Evolutionary conservation across 2,329 filamentous ascomycete species (phyloP).

Genomic region (Talaromyces piceae): DNA sequence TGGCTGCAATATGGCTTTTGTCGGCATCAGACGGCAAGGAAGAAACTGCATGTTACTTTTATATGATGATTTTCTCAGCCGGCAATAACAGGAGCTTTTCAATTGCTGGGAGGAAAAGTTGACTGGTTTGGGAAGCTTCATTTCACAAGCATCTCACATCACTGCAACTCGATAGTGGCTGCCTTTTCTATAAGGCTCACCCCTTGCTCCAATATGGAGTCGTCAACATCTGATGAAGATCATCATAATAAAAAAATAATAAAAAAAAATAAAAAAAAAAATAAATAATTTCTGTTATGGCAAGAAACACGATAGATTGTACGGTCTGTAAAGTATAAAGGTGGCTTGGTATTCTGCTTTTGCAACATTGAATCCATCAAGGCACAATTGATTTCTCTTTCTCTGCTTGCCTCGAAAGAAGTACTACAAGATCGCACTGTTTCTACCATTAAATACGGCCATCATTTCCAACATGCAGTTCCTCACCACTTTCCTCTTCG

Average conservation of each 20-base stretch:
- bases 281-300: too few relatives aligned
- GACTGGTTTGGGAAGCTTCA: background rate
- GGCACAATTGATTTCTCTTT: background rate
- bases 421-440: too few relatives aligned
- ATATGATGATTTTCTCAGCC: background rate
- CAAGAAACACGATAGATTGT: too few relatives aligned
- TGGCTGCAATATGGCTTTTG: too few relatives aligned
- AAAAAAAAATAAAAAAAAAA: too few relatives aligned
- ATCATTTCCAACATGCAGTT: constrained; percentile 7
- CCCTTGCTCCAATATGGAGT: background rate
- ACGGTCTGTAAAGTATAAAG: constrained; percentile 9
- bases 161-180: background rate
- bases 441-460: background rate
- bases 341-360: background rate
- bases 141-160: background rate
- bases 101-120: background rate
- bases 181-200: background rate
- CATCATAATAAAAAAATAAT: too few relatives aligned
- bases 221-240: background rate
- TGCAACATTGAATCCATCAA: background rate
- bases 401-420: too few relatives aligned
- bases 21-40: background rate
- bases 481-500: constrained; percentile 9
- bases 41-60: too few relatives aligned
- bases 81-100: too few relatives aligned